Evolutionary conservation across 176 grass and related monocot genomes (phyloP).

Genomic region (Carex pumila): DNA sequence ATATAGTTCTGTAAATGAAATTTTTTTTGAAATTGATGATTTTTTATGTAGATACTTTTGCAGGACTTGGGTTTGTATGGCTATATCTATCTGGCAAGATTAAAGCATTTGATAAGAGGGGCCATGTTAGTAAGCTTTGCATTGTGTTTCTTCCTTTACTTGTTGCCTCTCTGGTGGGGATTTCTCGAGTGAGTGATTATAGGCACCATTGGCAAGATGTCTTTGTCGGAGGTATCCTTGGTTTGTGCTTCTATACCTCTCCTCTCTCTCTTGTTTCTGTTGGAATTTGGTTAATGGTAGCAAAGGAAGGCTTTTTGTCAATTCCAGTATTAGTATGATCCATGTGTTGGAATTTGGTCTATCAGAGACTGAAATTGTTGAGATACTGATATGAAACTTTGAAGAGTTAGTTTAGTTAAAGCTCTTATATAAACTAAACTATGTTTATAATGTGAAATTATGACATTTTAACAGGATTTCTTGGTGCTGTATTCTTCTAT

Average conservation of each 20-base stretch:
- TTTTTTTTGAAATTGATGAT: background rate
- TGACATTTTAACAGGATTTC: conserved; percentile 37
- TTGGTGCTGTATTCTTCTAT: conserved; percentile 50
- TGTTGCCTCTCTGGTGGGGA: conserved; percentile 54
- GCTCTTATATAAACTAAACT: too few species aligned
- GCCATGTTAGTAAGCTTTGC: conserved; percentile 80
- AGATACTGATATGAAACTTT: background rate
- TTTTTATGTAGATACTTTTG: conserved; percentile 51
- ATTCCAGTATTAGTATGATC: background rate
- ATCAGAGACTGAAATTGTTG: background rate
- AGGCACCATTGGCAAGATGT: conserved; percentile 91
- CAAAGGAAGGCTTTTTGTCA: background rate
- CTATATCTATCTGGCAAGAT: conserved; percentile 75
- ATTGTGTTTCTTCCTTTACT: conserved; percentile 70
- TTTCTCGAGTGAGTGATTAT: conserved; percentile 76
- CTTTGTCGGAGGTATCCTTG: conserved; percentile 53
- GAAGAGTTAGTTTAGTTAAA: background rate
- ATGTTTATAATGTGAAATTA: background rate
- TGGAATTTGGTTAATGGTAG: background rate
- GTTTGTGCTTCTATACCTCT: conserved; percentile 25
- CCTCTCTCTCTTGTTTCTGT: background rate
- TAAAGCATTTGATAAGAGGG: conserved; percentile 48
- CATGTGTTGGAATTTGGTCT: background rate
- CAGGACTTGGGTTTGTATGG: conserved; percentile 78
- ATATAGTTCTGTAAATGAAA: background rate